Evolutionary conservation across 139 green algal genomes (phyloP).

Genomic region (Asterochloris erici): DNA sequence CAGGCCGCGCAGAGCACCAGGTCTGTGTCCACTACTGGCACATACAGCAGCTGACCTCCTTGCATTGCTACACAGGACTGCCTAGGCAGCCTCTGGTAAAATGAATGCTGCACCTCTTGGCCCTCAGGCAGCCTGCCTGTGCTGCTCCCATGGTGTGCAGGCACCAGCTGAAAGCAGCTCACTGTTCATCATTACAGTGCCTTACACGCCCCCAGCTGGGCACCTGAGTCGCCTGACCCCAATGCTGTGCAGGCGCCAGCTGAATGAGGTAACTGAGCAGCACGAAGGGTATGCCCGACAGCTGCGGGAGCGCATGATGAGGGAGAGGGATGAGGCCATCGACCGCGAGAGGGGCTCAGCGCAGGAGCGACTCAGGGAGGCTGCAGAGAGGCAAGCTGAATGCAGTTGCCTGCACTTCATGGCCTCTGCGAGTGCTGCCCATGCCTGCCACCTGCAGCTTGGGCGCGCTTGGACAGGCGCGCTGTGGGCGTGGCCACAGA

Average conservation of each 20-base stretch:
- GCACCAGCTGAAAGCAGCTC: conserved; percentile 4
- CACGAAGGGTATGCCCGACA: conserved; percentile 29
- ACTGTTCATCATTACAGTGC: conserved; percentile 21
- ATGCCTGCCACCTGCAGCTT: too few relatives aligned
- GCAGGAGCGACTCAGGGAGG: conserved; percentile 26
- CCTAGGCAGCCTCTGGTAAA: too few relatives aligned
- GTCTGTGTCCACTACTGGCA: neutral
- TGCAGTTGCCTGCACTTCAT: too few relatives aligned
- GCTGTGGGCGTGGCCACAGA: too few relatives aligned
- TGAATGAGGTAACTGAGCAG: conserved; percentile 16
- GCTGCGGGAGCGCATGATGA: conserved; percentile 20
- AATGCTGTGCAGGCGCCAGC: neutral
- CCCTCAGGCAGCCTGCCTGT: too few relatives aligned
- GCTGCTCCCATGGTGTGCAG: neutral
- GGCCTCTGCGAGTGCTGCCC: neutral
- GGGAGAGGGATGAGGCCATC: conserved; percentile 29
- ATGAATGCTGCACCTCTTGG: too few relatives aligned
- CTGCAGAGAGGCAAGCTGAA: conserved; percentile 18
- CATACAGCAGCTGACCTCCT: neutral
- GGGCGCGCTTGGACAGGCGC: too few relatives aligned
- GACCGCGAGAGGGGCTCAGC: conserved; percentile 32
- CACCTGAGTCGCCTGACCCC: neutral
- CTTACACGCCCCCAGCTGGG: neutral
- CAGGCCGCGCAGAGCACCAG: conserved; percentile 20
- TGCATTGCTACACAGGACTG: neutral